Evolutionary conservation across 352 stramenopile genomes (phyloP), one percentile per base, ranked within the genome.

Genomic region (Paralagenidium karlingii): DNA sequence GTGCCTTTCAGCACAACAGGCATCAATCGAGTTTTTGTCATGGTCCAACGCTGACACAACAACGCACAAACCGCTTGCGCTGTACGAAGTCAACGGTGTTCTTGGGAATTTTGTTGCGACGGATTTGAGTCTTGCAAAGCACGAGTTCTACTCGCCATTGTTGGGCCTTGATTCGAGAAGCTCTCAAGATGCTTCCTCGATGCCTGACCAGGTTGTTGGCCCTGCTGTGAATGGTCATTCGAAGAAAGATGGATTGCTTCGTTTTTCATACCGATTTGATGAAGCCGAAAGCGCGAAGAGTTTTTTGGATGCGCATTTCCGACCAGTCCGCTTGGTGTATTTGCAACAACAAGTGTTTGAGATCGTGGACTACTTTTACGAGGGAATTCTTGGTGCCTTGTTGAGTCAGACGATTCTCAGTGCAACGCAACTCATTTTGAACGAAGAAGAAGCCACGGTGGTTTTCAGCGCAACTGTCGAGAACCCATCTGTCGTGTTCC

Each of bases 281-380:
- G 31, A 34, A 13, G 16, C 13, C 4, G 13, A 33, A 18, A 49
- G 43, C 13, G 61, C 62, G n/a, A 69, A 67, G 33, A 80, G 60
- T 20, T 49, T 49, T 10, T 24, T 90, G 21, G 37, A 39, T n/a
- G 29, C 82, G 25, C 45, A 68, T 2, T 77, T 90, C 28, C 54
- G 73, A 40, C 60, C 74, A 2, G 62, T 88, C 2, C 71, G 74
- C 5, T 59, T 83, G 30, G 75, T 91, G 12, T 91, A 91, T 40
- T 85, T 82, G 33, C 77, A 91, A 24, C 77, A 91, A n/a, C 77
- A 91, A 37, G 49, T 91, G 5, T 47, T 91, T 27, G 77, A 91
- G 43, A 45, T 91, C 8, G 63, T 71, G 8, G 77, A 91, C 40
- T 91, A 87, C 33, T 42, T 91, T 8, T 73, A 88, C 40, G 74